Conservation (phyloP, 2,329 filamentous ascomycete species). For the Fusarium phyllophilum region DNA sequence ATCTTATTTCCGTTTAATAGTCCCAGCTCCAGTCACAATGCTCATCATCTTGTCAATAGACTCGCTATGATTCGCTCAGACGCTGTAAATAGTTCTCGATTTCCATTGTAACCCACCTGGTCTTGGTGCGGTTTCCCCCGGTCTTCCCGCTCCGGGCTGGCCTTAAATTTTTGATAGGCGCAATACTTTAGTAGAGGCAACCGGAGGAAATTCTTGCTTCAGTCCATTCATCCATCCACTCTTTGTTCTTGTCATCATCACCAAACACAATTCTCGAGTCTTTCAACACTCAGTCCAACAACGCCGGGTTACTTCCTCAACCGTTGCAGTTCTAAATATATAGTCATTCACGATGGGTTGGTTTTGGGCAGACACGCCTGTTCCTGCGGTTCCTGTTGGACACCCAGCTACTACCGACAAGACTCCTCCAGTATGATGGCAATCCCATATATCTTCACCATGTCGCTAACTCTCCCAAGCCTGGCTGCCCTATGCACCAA, state of each 20-base stretch:
- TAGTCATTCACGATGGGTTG: slow-evolving; percentile 62
- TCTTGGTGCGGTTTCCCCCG: slow-evolving; percentile 30
- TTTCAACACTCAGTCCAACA: background rate
- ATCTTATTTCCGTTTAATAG: background rate
- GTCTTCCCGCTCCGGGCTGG: slow-evolving; percentile 12
- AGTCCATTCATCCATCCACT: slow-evolving; percentile 17
- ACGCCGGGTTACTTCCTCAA: background rate
- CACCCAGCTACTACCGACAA: slow-evolving; percentile 46
- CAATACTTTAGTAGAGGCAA: background rate
- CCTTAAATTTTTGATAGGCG: slow-evolving; percentile 30
- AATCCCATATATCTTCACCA: background rate
- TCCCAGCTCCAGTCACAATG: background rate
- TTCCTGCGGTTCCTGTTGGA: slow-evolving; percentile 48
- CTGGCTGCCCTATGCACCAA: slow-evolving; percentile 68
- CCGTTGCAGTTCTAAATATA: background rate
- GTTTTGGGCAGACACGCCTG: slow-evolving; percentile 68
- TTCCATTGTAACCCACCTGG: background rate
- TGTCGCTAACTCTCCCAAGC: slow-evolving; percentile 50
- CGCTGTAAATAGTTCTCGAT: background rate
- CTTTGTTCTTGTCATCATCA: slow-evolving; percentile 29
- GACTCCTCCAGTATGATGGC: slow-evolving; percentile 48
- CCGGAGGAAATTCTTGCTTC: slow-evolving; percentile 25
- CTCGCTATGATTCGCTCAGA: background rate
- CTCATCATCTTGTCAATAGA: background rate
- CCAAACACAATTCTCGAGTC: slow-evolving; percentile 4